Evolutionary conservation across 352 stramenopile genomes (phyloP).

Genomic region (Globisporangium cystogenes): DNA sequence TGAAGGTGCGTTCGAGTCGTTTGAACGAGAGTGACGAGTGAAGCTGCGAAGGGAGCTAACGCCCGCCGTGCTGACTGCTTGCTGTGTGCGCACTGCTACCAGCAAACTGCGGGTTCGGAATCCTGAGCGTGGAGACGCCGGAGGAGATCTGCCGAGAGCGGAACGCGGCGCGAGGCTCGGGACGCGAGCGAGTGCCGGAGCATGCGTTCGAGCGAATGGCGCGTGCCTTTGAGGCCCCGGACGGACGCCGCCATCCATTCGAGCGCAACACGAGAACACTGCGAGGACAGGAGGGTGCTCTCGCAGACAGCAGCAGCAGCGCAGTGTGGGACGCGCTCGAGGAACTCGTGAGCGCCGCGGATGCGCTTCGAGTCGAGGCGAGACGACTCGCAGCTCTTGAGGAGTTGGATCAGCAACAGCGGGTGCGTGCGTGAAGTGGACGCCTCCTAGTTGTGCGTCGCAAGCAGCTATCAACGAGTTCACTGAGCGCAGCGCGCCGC

Average conservation of each 20-base stretch:
- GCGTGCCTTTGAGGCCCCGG: constrained; percentile 34
- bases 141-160: constrained; percentile 25
- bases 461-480: too few species aligned
- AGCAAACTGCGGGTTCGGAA: constrained; percentile 35
- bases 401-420: background rate
- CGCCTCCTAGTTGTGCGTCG: too few species aligned
- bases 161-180: constrained; percentile 30
- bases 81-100: too few species aligned
- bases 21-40: background rate
- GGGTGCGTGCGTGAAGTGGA: background rate
- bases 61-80: constrained; percentile 3
- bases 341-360: background rate
- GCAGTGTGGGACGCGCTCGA: background rate
- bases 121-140: constrained; percentile 31
- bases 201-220: constrained; percentile 46
- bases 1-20: constrained; percentile 18
- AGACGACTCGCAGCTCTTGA: background rate
- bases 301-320: background rate
- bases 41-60: too few species aligned
- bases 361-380: background rate
- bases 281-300: constrained; percentile 14
- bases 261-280: constrained; percentile 23
- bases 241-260: constrained; percentile 18
- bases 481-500: too few species aligned
- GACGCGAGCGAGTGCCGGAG: constrained; percentile 25